Conservation (phyloP, 768 basidiomycete genomes). For the Lactarius hengduanensis region DNA sequence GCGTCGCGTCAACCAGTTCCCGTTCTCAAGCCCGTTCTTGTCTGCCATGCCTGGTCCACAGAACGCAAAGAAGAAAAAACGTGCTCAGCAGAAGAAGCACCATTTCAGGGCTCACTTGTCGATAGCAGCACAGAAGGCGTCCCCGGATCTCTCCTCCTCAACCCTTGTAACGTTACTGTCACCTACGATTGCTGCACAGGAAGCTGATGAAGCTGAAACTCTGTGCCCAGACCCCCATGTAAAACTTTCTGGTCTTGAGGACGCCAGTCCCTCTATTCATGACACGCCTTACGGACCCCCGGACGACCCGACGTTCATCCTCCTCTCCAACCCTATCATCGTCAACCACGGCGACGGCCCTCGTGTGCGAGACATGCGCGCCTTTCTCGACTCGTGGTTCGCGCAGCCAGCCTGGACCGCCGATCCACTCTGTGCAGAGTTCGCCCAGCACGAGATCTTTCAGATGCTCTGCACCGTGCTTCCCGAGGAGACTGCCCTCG, state of each 20-base stretch:
- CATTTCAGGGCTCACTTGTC: constrained; percentile 26
- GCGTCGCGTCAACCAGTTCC: constrained; percentile 4
- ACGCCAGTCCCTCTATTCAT: neutral
- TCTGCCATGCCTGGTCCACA: constrained; percentile 59
- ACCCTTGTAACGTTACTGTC: constrained; percentile 5
- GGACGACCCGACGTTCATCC: constrained; percentile 27
- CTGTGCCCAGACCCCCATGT: neutral
- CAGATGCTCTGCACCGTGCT: constrained; percentile 70
- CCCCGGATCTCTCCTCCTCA: constrained; percentile 2
- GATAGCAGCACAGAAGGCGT: neutral
- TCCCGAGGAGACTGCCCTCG: constrained; percentile 70
- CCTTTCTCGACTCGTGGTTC: constrained; percentile 66
- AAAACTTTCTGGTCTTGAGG: neutral
- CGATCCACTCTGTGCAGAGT: constrained; percentile 71
- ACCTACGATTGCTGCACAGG: neutral
- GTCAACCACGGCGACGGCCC: constrained; percentile 79
- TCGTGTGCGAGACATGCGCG: constrained; percentile 63
- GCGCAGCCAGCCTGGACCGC: constrained; percentile 62
- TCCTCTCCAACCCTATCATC: constrained; percentile 52
- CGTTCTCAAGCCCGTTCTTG: neutral
- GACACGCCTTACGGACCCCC: constrained; percentile 5
- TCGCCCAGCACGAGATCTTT: constrained; percentile 70
- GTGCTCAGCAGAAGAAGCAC: constrained; percentile 37
- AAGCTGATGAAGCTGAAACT: constrained; percentile 17
- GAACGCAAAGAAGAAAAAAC: constrained; percentile 50